Evolutionary conservation across 2,329 filamentous ascomycete species (phyloP).

Genomic region (Anisogramma anomala): DNA sequence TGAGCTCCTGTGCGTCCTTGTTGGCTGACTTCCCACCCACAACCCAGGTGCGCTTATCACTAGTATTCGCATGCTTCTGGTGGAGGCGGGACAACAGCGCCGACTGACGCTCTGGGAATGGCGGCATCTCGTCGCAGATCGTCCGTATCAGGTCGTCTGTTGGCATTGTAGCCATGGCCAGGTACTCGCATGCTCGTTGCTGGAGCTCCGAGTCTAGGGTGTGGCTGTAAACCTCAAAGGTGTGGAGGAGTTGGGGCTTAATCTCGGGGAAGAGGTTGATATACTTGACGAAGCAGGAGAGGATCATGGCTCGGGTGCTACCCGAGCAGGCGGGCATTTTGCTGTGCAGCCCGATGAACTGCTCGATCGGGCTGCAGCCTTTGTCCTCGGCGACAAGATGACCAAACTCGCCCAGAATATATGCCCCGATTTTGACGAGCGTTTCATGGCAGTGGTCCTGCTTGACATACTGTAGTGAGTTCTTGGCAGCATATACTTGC

Average conservation of each 20-base stretch:
- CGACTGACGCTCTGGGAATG: conserved; percentile 89
- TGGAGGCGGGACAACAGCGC: conserved; percentile 84
- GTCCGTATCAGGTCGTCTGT: conserved; percentile 87
- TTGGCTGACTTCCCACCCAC: conserved; percentile 96
- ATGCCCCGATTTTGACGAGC: conserved; percentile 92
- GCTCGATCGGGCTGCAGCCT: conserved; percentile 91
- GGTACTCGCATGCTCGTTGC: conserved; percentile 90
- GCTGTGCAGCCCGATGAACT: conserved; percentile 81
- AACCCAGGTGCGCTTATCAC: conserved; percentile 93
- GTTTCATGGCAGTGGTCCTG: conserved; percentile 93
- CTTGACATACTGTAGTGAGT: conserved; percentile 85
- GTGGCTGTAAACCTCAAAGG: conserved; percentile 87
- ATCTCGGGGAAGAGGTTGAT: conserved; percentile 98
- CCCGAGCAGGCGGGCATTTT: conserved; percentile 86
- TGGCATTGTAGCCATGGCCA: conserved; percentile 71
- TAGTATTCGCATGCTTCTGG: conserved; percentile 85
- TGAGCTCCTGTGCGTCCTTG: conserved; percentile 64
- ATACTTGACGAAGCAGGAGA: conserved; percentile 94
- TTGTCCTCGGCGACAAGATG: conserved; percentile 88
- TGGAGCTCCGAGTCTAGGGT: conserved; percentile 91
- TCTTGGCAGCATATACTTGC: conserved; percentile 90
- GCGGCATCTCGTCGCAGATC: conserved; percentile 96
- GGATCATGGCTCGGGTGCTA: conserved; percentile 80
- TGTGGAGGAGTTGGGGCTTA: conserved; percentile 82
- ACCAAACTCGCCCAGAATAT: conserved; percentile 92